phyloP scores from a whole-genome alignment of 495 filamentous ascomycete species.

The Elaphomyces granulatus region DNA sequence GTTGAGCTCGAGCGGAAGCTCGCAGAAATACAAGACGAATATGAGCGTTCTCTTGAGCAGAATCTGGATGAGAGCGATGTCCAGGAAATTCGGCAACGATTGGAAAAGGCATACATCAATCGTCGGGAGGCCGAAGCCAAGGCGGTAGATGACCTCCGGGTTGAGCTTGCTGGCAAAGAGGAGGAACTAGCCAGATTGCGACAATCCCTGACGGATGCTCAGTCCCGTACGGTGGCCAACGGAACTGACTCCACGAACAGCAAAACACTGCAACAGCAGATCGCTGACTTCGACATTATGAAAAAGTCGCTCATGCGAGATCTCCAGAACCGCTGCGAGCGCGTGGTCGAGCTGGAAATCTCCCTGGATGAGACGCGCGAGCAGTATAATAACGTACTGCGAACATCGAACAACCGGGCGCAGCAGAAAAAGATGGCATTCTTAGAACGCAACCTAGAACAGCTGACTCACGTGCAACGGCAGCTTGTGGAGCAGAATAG shows the following conservation, averaged over 20 bases:
- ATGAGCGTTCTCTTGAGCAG: constrained; percentile 66
- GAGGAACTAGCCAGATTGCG: constrained; percentile 67
- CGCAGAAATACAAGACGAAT: constrained; percentile 57
- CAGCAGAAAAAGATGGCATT: constrained; percentile 99
- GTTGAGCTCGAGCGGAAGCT: constrained; percentile 62
- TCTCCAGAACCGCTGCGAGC: constrained; percentile 93
- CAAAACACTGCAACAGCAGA: constrained; percentile 94
- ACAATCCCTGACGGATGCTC: constrained; percentile 54
- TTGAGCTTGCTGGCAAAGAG: constrained; percentile 52
- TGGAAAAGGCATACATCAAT: constrained; percentile 60
- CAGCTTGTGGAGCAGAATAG: constrained; percentile 97
- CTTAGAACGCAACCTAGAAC: constrained; percentile 93
- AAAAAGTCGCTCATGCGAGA: constrained; percentile 99
- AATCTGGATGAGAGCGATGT: constrained; percentile 65
- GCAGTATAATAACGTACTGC: constrained; percentile 95
- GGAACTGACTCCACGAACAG: constrained; percentile 46
- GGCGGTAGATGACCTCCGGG: constrained; percentile 55
- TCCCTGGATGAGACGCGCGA: constrained; percentile 91
- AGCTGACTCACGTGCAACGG: constrained; percentile 89
- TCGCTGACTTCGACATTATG: constrained; percentile 97
- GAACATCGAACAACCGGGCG: constrained; percentile 88
- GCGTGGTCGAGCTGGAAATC: constrained; percentile 95
- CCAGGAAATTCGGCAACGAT: constrained; percentile 63
- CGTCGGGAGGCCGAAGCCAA: constrained; percentile 56
- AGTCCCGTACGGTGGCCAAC: constrained; percentile 49